These are phyloP conservation scores for Cerrena zonata DNA, from an alignment of 1,284 basidiomycete genomes.

Conservation along the genomic window DNA sequence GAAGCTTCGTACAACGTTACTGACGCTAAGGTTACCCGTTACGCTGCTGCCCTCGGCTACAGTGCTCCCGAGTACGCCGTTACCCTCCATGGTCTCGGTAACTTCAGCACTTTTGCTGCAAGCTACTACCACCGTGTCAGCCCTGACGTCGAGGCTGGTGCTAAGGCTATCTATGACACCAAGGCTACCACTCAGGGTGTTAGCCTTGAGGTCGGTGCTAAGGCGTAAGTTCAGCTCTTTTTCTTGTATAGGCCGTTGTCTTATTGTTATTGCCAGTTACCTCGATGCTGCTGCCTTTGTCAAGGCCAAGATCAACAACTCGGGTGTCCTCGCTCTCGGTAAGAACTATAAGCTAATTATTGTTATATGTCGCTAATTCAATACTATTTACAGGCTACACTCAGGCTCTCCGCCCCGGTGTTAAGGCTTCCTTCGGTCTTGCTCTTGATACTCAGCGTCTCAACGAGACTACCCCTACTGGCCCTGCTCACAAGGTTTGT, in stretches of 20 bases:
- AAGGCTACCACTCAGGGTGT: constrained; percentile 86
- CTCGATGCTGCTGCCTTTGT: constrained; percentile 87
- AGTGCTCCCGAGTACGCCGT: constrained; percentile 96
- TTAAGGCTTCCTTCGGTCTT: constrained; percentile 90
- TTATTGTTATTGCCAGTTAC: constrained; percentile 41
- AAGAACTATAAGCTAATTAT: constrained; percentile 13
- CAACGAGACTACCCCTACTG: constrained; percentile 60
- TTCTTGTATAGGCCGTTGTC: constrained; percentile 1
- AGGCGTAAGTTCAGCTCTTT: constrained; percentile 61
- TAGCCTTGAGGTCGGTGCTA: constrained; percentile 92
- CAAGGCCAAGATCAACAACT: constrained; percentile 99
- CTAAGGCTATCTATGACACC: constrained; percentile 95
- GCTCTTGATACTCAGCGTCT: constrained; percentile 86
- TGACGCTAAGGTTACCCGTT: constrained; percentile 87
- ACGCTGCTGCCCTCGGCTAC: constrained; percentile 90
- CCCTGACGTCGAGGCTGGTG: constrained; percentile 93
- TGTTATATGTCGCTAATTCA: constrained; percentile 6
- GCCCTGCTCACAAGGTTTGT: constrained; percentile 67
- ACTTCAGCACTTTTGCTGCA: constrained; percentile 89
- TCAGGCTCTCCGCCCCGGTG: constrained; percentile 88
- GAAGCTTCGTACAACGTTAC: constrained; percentile 97
- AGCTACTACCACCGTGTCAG: constrained; percentile 99
- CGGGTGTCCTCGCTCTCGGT: constrained; percentile 84
- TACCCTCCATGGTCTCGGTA: constrained; percentile 91
- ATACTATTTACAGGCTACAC: constrained; percentile 70